These are phyloP conservation scores for Anacardium occidentale DNA, from an alignment of 345 rosid genomes.

Conservation along the genomic window DNA sequence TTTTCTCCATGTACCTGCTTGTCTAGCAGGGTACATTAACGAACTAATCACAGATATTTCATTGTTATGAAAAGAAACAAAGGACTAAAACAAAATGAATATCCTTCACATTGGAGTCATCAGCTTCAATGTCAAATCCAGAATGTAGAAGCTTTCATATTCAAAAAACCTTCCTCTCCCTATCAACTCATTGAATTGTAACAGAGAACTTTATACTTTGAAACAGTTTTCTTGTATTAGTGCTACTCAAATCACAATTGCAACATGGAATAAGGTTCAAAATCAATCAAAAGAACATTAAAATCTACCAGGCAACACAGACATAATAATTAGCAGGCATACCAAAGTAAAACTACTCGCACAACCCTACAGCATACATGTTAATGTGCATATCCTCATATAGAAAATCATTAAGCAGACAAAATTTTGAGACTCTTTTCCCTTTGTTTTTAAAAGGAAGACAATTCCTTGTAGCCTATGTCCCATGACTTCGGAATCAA, in stretches of 20 bases:
- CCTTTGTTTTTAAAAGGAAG: too few relatives aligned
- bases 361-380: not conserved
- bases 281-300: too few relatives aligned
- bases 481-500: too few relatives aligned
- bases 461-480: too few relatives aligned
- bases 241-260: too few relatives aligned
- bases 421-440: too few relatives aligned
- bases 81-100: not conserved
- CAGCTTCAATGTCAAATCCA: not conserved
- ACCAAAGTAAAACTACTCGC: not conserved
- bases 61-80: too few relatives aligned
- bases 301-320: not conserved
- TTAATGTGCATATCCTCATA: not conserved
- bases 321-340: not conserved
- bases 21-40: conserved; percentile 11
- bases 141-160: not conserved
- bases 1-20: conserved; percentile 60
- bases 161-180: not conserved
- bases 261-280: not conserved
- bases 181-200: too few relatives aligned
- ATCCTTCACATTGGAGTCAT: not conserved
- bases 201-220: too few relatives aligned
- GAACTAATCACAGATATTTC: conserved; percentile 8
- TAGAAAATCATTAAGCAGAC: too few relatives aligned
- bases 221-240: not conserved